Conservation (phyloP, 495 filamentous ascomycete genomes). For the Penicillium arizonense region DNA sequence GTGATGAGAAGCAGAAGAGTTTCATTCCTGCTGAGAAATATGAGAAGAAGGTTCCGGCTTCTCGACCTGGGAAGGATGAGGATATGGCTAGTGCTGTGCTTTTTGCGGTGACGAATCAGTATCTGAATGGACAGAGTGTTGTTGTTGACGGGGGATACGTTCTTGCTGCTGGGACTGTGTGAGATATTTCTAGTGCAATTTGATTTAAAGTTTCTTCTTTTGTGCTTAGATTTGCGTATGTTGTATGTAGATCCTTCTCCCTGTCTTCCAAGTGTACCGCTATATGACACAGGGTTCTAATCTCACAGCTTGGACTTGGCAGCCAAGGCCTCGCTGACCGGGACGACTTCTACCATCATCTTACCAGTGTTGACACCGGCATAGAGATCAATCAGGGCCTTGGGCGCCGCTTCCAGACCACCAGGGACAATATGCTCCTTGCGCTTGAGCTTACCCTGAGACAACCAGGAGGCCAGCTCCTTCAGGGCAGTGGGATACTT, state of each 20-base stretch:
- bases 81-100: constrained; percentile 72
- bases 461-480: constrained; percentile 48
- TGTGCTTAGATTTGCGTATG: too few species aligned
- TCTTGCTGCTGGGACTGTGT: constrained; percentile 31
- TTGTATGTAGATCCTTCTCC: too few species aligned
- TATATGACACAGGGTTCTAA: background rate
- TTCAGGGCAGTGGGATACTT: constrained; percentile 44
- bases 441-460: constrained; percentile 54
- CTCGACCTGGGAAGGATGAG: constrained; percentile 64
- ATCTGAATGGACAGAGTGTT: constrained; percentile 67
- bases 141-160: constrained; percentile 66
- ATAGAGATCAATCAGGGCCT: constrained; percentile 50
- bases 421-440: constrained; percentile 55
- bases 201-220: too few species aligned
- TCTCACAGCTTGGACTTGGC: constrained; percentile 32
- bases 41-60: constrained; percentile 54
- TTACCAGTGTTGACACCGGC: constrained; percentile 52
- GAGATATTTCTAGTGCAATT: background rate
- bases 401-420: constrained; percentile 48
- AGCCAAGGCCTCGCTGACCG: constrained; percentile 29
- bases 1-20: constrained; percentile 62
- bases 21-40: constrained; percentile 60
- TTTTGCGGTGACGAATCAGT: constrained; percentile 64
- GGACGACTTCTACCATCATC: constrained; percentile 49
- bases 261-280: too few species aligned